These are phyloP conservation scores for Solanum chiquidenum DNA, from an alignment of 257 asterid genomes.

Conservation along the genomic window DNA sequence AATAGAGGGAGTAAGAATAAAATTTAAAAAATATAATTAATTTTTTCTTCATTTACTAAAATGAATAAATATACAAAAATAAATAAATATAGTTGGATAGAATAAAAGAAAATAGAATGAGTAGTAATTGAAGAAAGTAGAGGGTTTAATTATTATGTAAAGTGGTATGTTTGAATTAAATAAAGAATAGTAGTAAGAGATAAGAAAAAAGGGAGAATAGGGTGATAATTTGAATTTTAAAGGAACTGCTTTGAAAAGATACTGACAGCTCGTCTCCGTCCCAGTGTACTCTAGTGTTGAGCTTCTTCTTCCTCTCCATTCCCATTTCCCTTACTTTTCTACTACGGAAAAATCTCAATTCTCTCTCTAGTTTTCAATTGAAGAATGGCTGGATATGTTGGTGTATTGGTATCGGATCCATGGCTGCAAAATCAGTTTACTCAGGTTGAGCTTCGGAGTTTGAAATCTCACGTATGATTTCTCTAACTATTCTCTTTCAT, in stretches of 20 bases:
- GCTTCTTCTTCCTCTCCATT: background rate
- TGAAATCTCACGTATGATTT: conserved; percentile 7
- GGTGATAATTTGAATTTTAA: background rate
- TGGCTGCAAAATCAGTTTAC: conserved; percentile 17
- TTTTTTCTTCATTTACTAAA: background rate
- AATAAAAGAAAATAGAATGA: background rate
- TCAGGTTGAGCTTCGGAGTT: conserved; percentile 9
- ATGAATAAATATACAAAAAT: background rate
- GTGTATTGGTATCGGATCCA: conserved; percentile 13
- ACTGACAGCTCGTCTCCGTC: conserved; percentile 10
- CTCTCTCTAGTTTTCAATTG: background rate
- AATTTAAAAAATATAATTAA: no score
- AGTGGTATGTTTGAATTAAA: background rate
- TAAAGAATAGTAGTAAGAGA: background rate
- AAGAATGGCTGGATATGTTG: conserved; percentile 11
- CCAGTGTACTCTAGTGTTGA: background rate
- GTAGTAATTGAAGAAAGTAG: background rate
- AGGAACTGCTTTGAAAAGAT: background rate
- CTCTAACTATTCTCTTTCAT: background rate
- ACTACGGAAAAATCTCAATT: background rate
- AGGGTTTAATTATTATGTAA: background rate
- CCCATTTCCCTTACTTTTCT: background rate
- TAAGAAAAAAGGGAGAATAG: background rate
- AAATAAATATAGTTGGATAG: background rate
- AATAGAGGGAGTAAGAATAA: no score